Conservation (phyloP, 129 eudicot genomes). For the Mikania micrantha region DNA sequence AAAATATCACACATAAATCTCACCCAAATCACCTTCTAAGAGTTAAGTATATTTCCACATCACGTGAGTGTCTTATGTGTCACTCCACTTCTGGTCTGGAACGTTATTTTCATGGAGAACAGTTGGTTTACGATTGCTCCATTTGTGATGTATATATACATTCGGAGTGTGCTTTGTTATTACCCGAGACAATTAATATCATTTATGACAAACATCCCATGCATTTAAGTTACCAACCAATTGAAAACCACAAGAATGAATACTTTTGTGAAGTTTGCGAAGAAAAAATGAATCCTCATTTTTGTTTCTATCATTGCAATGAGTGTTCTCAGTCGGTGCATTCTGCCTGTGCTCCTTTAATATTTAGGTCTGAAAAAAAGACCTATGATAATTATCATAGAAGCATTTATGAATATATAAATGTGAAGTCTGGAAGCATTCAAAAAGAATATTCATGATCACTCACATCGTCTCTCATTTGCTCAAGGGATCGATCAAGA, state of each 20-base stretch:
- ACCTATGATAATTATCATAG: too few relatives aligned
- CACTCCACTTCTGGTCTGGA: too few relatives aligned
- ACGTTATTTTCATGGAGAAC: background rate
- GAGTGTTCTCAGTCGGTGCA: background rate
- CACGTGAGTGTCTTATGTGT: background rate
- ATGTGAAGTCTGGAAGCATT: too few relatives aligned
- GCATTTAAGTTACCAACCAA: background rate
- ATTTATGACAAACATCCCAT: background rate
- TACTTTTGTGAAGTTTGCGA: background rate
- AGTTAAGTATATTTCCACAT: background rate
- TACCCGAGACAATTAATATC: background rate
- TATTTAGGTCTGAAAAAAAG: background rate
- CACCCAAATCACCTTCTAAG: constrained; percentile 1
- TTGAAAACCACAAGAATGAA: background rate
- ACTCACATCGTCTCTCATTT: too few relatives aligned
- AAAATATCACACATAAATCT: background rate
- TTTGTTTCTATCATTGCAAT: background rate
- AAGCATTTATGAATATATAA: too few relatives aligned
- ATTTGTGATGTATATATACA: background rate
- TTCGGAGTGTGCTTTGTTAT: background rate
- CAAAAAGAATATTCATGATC: too few relatives aligned
- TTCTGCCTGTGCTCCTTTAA: background rate
- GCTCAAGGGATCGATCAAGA: too few relatives aligned
- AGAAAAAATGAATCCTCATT: background rate
- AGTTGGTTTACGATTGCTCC: background rate